Evolutionary conservation across 139 green algal genomes (phyloP), one percentile per base, ranked within the genome.

Genomic region (Coccomyxa sp.): DNA sequence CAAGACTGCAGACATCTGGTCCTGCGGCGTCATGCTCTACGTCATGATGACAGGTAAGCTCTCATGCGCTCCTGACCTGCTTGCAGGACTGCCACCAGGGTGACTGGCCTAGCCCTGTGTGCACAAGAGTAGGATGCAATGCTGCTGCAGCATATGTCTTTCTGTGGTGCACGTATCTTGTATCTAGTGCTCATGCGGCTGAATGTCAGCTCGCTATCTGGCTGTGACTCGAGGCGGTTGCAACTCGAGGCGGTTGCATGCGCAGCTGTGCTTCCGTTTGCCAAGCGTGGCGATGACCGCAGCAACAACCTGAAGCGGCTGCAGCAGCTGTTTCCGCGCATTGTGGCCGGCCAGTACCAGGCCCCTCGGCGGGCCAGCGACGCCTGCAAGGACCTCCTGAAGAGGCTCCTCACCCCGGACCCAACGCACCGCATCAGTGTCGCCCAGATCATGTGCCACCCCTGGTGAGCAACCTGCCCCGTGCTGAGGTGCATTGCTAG

Each of bases 1-100:
- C 72, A 82, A 80, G 73, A 54, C 73, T 35, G 77, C 81, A 41
- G 81, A 85, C 37, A 73, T 85, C 5, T 85, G 81, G 81, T 75
- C 44, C 9, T 73, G 39, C 31, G 81, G 81, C 22, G 82, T 85
- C 29, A 35, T 85, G 72, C 81, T 85, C 38, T 85, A 82, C 27
- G 68, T 58, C 36, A 37, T 82, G 37, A 41, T 85, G 10, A 78
- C 75, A n/a, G 80, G 80, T 37, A 2, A 1, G 12, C 37, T 18
- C 33, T 69, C 31, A 33, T 29, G 24, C 22, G 73, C 34, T 34
- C 3, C 16, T n/a, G n/a, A n/a, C n/a, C n/a, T n/a, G n/a, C n/a
- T n/a, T n/a, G n/a, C n/a, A n/a, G n/a, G n/a, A n/a, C n/a, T n/a
- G n/a, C n/a, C n/a, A n/a, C n/a, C n/a, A n/a, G n/a, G n/a, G n/a